These are phyloP conservation scores for Tanacetum coccineum DNA, from an alignment of 129 eudicot species.

Conservation along the genomic window DNA sequence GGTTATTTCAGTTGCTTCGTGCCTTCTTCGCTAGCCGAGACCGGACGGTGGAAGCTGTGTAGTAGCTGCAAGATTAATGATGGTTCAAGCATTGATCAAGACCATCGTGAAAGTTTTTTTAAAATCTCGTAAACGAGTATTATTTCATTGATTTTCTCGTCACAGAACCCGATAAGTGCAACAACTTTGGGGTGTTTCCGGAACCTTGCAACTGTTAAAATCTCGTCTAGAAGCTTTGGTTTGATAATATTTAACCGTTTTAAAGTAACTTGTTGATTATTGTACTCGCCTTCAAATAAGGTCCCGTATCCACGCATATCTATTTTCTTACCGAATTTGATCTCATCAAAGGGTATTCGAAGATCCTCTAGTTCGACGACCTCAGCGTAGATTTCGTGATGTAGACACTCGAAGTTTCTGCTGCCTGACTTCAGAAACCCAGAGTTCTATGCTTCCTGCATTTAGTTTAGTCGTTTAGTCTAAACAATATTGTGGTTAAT, in stretches of 20 bases:
- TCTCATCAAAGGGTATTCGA: slow-evolving; percentile 29
- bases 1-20: neutral
- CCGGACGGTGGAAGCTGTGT: too few relatives aligned
- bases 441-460: slow-evolving; percentile 21
- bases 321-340: slow-evolving; percentile 28
- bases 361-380: slow-evolving; percentile 17
- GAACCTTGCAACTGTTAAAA: slow-evolving; percentile 18
- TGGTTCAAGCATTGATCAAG: too few relatives aligned
- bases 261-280: slow-evolving; percentile 26
- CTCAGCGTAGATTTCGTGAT: slow-evolving; percentile 3
- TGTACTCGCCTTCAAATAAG: slow-evolving; percentile 29
- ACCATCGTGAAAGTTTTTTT: neutral
- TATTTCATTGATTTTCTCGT: slow-evolving; percentile 28
- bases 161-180: slow-evolving; percentile 31
- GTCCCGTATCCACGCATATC: slow-evolving; percentile 30
- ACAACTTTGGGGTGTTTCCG: slow-evolving; percentile 32
- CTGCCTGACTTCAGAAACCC: slow-evolving; percentile 9
- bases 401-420: neutral
- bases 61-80: slow-evolving; percentile 1
- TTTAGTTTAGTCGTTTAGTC: slow-evolving; percentile 10
- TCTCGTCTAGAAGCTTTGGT: slow-evolving; percentile 33
- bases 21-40: too few relatives aligned
- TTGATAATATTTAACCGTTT: slow-evolving; percentile 33
- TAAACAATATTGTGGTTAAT: neutral
- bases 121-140: slow-evolving; percentile 29